Evolutionary conservation across 2,329 filamentous ascomycete species (phyloP), one percentile per base, ranked within the genome.

Genomic region (Verticillium klebahnii): DNA sequence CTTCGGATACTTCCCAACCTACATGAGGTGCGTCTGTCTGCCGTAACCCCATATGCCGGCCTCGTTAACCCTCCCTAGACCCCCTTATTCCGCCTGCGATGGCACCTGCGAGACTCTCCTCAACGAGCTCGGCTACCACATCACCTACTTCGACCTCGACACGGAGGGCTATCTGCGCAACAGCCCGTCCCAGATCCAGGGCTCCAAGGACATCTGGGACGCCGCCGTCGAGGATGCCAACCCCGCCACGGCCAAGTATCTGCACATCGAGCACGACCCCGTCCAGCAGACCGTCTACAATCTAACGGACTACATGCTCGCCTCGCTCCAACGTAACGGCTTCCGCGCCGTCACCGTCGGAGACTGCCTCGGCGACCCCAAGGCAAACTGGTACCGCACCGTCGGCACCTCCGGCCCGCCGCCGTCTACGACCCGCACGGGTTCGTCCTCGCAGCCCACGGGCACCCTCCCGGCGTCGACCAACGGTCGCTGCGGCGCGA

Each of bases 1-100:
- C 60, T 69, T 85, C n/a, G 82, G 81, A 58, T 79, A 79, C 66
- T 79, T 83, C 66, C 82, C 83, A 29, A 84, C 82, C 29, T 85
- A 85, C 69, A 81, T 83, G 77, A 68, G 73, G 62, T 65, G 32
- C 25, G 25, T 2, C 25, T n/a, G 39, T 9, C 39, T 3, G 17
- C 25, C 37, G 17, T 6, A 29, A 29, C 29, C 29, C 29, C 5
- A 8, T 8, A 6, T 25, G 39, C 3, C 5, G 19, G 14, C 11
- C 11, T 52, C 8, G 3, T 11, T 6, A 19, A 19, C 23, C 25
- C 9, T n/a, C n/a, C n/a, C 29, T 5, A 65, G 63, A 40, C 78
- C 78, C 7, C 78, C 78, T 17, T 80, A 78, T 66, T 77, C 75
- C 12, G 78, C 79, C 69, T 82, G 80, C 67, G 75, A 64, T 39